These are phyloP conservation scores for Circinella umbellata DNA, from an alignment of 371 early-diverging fungal species.

Conservation along the genomic window DNA sequence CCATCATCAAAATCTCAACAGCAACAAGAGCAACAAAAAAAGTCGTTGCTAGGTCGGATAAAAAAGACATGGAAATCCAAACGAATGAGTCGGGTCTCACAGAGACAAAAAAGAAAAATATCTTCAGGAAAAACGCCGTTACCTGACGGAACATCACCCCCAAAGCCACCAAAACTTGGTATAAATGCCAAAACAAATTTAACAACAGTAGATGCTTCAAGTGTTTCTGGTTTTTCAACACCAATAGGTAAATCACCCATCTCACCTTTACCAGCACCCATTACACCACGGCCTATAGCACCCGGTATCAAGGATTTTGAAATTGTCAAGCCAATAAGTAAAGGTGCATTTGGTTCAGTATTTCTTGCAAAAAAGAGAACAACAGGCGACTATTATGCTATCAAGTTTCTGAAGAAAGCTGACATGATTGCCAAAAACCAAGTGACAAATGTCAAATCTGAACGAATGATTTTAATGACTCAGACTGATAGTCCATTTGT, in stretches of 20 bases:
- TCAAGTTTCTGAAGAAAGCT: conserved; percentile 87
- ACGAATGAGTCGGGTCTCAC: conserved; percentile 6
- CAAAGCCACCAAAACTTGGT: neutral
- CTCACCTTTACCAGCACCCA: conserved; percentile 51
- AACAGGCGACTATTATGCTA: conserved; percentile 89
- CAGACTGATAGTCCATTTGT: conserved; percentile 93
- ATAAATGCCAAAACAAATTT: neutral
- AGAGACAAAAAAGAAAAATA: conserved; percentile 12
- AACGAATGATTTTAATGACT: conserved; percentile 83
- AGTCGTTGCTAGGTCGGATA: conserved; percentile 29
- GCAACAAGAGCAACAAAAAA: conserved; percentile 16
- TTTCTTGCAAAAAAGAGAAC: conserved; percentile 84
- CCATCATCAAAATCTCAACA: neutral
- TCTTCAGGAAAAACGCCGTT: neutral
- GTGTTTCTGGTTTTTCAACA: neutral
- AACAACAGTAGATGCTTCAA: neutral
- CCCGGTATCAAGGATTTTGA: conserved; percentile 91
- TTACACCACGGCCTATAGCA: conserved; percentile 47
- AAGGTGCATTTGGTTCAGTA: conserved; percentile 92
- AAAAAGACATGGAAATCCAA: conserved; percentile 21
- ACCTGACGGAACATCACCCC: neutral
- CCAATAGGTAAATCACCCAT: conserved; percentile 30
- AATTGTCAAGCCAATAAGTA: conserved; percentile 90
- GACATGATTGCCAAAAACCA: conserved; percentile 95
- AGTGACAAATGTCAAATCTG: conserved; percentile 89